Conservation (phyloP, 2,329 filamentous ascomycete species). For the Xylariaceae sp. region DNA sequence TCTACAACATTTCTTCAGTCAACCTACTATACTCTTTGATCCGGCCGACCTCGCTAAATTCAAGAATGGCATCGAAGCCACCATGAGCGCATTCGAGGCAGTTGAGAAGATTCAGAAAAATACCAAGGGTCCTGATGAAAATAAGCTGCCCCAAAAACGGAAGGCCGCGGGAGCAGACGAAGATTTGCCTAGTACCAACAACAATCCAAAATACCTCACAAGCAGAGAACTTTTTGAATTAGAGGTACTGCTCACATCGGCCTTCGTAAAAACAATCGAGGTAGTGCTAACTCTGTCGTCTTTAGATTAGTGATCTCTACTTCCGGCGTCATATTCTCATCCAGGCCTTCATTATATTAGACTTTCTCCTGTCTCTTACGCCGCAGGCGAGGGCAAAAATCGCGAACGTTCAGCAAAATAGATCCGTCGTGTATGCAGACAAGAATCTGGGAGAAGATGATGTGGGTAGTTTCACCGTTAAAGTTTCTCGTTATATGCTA, state of each 20-base stretch:
- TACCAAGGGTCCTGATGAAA: constrained; percentile 57
- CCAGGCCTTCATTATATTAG: constrained; percentile 88
- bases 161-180: constrained; percentile 60
- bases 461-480: constrained; percentile 47
- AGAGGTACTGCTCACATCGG: constrained; percentile 55
- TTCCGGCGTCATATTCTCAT: constrained; percentile 93
- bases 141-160: constrained; percentile 63
- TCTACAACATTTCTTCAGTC: constrained; percentile 85
- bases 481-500: constrained; percentile 13
- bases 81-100: constrained; percentile 51
- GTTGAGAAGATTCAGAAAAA: constrained; percentile 48
- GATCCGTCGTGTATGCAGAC: constrained; percentile 76
- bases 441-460: constrained; percentile 79
- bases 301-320: constrained; percentile 81
- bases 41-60: constrained; percentile 70
- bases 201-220: constrained; percentile 98
- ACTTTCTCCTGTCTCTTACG: constrained; percentile 90
- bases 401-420: constrained; percentile 65
- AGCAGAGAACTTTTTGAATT: constrained; percentile 93
- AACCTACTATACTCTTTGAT: constrained; percentile 79
- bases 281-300: constrained; percentile 11
- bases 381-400: constrained; percentile 76
- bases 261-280: background rate
- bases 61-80: constrained; percentile 68
- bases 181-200: constrained; percentile 64